Conservation (phyloP, 345 rosid genomes). For the Eucalyptus albens region DNA sequence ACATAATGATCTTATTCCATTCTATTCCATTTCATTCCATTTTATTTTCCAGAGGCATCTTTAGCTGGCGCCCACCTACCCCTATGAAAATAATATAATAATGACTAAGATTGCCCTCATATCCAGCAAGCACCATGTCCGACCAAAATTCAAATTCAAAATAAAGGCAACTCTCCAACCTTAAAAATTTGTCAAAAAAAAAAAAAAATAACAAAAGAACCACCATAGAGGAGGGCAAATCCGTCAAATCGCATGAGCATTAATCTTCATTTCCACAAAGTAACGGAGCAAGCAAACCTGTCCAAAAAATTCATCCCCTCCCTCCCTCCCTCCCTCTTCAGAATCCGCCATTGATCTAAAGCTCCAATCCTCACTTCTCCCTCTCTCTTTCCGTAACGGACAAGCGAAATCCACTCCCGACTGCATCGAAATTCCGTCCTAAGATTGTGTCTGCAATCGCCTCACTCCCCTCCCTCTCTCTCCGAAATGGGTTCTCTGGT, state of each 20-base stretch:
- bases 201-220: neutral
- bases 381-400: neutral
- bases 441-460: neutral
- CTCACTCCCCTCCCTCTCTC: neutral
- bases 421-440: neutral
- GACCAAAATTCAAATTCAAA: neutral
- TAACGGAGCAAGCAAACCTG: neutral
- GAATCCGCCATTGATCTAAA: neutral
- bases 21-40: neutral
- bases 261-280: neutral
- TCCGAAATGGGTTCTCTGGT: conserved; percentile 31
- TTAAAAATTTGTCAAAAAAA: neutral
- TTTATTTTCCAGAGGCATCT: neutral
- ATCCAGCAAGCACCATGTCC: neutral
- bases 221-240: neutral
- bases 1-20: neutral
- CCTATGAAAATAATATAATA: neutral
- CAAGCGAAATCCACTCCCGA: neutral
- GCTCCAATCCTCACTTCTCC: neutral
- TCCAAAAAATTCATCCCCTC: neutral
- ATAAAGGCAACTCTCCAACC: neutral
- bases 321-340: neutral
- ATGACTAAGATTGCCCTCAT: neutral
- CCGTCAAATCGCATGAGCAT: neutral
- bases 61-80: neutral